phyloP scores from a whole-genome alignment of 495 filamentous ascomycete genomes.

The Aspergillus incahuasiensis region DNA sequence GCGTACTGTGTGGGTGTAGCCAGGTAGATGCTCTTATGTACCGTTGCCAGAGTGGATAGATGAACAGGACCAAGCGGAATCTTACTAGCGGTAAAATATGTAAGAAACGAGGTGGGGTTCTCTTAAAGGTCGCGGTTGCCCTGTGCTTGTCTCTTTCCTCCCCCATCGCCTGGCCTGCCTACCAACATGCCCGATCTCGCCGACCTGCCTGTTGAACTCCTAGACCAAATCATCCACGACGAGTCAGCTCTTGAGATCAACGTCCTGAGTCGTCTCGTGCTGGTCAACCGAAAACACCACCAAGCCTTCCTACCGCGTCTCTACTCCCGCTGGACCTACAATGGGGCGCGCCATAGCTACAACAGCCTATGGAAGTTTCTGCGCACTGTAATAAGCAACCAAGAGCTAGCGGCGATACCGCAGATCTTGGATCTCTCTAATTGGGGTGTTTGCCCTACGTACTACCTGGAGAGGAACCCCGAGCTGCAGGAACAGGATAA shows the following conservation, averaged over 20 bases:
- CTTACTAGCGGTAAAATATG: neutral
- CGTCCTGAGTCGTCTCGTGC: neutral
- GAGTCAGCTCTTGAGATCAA: neutral
- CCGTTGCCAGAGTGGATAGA: neutral
- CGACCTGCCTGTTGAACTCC: slow-evolving; percentile 2
- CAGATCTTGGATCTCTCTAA: slow-evolving; percentile 4
- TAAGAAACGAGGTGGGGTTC: too few relatives aligned
- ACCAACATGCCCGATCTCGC: neutral
- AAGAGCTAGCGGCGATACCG: neutral
- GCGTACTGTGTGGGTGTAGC: slow-evolving; percentile 11
- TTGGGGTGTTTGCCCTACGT: slow-evolving; percentile 1
- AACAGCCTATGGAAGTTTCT: slow-evolving; percentile 5
- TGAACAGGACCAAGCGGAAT: neutral
- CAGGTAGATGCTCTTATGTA: neutral
- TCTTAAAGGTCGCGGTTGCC: neutral
- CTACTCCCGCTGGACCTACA: slow-evolving; percentile 7
- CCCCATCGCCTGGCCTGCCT: neutral
- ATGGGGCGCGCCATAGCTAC: slow-evolving; percentile 2
- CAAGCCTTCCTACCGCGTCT: neutral
- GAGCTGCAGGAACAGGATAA: neutral
- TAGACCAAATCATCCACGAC: neutral
- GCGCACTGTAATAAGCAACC: neutral
- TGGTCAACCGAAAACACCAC: slow-evolving; percentile 1
- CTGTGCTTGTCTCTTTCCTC: neutral
- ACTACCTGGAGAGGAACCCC: neutral